Conservation (phyloP, 257 asterid species). For the Ballota nigra region DNA sequence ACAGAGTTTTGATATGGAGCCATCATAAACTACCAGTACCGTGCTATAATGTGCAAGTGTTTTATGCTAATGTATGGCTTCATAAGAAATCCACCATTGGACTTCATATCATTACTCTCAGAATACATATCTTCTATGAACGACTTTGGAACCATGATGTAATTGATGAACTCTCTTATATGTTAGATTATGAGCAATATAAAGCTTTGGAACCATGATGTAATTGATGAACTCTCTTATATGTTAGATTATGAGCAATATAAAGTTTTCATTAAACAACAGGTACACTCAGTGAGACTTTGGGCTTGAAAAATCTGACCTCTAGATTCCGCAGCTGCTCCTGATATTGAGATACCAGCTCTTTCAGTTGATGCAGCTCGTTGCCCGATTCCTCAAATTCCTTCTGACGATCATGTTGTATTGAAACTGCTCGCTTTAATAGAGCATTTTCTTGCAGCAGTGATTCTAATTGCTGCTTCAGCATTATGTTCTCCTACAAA, state of each 20-base stretch:
- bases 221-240: neutral
- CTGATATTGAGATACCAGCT: constrained; percentile 77
- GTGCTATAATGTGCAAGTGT: no score
- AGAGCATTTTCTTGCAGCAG: constrained; percentile 66
- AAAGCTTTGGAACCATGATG: neutral
- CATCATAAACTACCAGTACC: no score
- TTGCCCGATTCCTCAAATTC: constrained; percentile 72
- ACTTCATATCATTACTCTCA: neutral
- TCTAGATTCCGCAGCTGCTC: constrained; percentile 92
- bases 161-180: neutral
- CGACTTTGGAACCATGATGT: neutral
- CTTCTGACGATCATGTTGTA: constrained; percentile 86
- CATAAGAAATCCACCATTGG: no score
- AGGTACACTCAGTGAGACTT: neutral
- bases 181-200: neutral
- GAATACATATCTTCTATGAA: neutral
- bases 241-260: neutral
- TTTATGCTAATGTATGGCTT: no score
- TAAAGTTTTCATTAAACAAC: constrained; percentile 11
- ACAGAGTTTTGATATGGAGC: no score
- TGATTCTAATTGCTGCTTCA: constrained; percentile 79
- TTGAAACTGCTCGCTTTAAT: constrained; percentile 79
- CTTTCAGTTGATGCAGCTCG: constrained; percentile 82
- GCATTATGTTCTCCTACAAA: constrained; percentile 55
- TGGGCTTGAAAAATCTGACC: constrained; percentile 44